Evolutionary conservation across 345 rosid genomes (phyloP).

Genomic region (Lepidium sativum): DNA sequence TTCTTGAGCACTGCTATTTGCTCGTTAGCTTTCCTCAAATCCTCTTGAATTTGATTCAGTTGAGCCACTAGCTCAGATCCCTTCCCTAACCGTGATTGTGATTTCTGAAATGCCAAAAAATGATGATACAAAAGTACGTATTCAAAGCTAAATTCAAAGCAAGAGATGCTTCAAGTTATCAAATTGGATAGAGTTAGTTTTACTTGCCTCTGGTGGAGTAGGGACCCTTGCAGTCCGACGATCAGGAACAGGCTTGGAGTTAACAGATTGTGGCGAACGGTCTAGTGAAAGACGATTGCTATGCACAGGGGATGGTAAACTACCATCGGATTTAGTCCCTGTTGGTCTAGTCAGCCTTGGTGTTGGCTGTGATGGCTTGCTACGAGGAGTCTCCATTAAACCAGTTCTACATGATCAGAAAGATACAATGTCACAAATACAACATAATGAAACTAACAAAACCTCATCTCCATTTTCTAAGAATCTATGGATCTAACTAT

Average conservation of each 20-base stretch:
- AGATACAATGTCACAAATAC: slow-evolving; percentile 27
- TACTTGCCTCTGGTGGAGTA: slow-evolving; percentile 64
- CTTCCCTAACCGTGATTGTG: slow-evolving; percentile 43
- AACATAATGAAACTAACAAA: slow-evolving; percentile 7
- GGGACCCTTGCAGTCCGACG: slow-evolving; percentile 57
- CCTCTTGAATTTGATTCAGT: slow-evolving; percentile 57
- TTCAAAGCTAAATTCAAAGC: slow-evolving; percentile 2
- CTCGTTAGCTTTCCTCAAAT: slow-evolving; percentile 74
- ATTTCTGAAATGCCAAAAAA: slow-evolving; percentile 37
- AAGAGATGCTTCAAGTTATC: not conserved
- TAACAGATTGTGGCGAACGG: slow-evolving; percentile 55
- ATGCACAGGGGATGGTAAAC: slow-evolving; percentile 48
- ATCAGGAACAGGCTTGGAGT: slow-evolving; percentile 56
- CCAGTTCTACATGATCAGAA: slow-evolving; percentile 50
- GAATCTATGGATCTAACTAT: not conserved
- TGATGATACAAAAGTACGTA: not conserved
- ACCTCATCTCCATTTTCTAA: not conserved
- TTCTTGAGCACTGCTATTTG: slow-evolving; percentile 54
- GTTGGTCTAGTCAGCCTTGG: slow-evolving; percentile 53
- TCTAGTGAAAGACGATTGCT: slow-evolving; percentile 59
- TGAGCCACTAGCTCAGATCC: slow-evolving; percentile 65
- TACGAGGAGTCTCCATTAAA: slow-evolving; percentile 70
- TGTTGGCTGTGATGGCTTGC: slow-evolving; percentile 58
- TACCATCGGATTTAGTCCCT: slow-evolving; percentile 51
- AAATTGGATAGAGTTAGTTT: not conserved